Base-by-base conservation (phyloP, 768 basidiomycete genomes). In the Rubroboletus satanas region DNA sequence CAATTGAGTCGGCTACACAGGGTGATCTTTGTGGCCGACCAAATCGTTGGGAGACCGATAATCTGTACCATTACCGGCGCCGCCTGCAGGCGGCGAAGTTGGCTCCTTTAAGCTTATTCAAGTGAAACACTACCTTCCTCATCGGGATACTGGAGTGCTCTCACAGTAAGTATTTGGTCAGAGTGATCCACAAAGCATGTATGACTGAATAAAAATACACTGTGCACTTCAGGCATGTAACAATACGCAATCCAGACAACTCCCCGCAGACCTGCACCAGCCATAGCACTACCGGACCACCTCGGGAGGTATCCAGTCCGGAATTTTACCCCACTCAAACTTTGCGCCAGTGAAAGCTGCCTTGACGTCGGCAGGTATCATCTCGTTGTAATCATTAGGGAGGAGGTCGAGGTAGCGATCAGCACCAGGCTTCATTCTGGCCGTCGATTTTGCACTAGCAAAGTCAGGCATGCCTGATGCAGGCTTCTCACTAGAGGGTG, bases 241-340 rank as follows among this genome's bases (percentile, higher is more conserved):
- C 9, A 41, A 37, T 33, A 12, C 17, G 35, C 15, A 33, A 21
- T 21, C 10, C 5, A 39, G 35, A 44, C 14, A 31, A 26, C 11
- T 23, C 35, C 51, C 33, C 9, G 3, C 36, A 49, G 15, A 49
- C n/a, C 31, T 28, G 5, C 32, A 14, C 14, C 26, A 38, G 15
- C 18, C 23, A 21, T 38, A 18, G 7, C 21, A 35, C 71, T 74
- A 84, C 53, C 84, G 73, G 54, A 84, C 63, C 62, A 83, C 80
- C 50, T 80, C 61, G 9, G 87, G 89, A 37, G 88, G 89, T 52
- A 85, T 74, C 83, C 83, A 89, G 54, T 88, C 87, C 1, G 88
- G 88, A 45, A 91, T 76, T 56, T 79, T 78, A 66, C 84, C 82
- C 77, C 81, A 87, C 62, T 82, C 83, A 61, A 90, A 91, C 69